phyloP scores from a whole-genome alignment of 2,329 filamentous ascomycete species.

The Raffaelea ambrosiae region DNA sequence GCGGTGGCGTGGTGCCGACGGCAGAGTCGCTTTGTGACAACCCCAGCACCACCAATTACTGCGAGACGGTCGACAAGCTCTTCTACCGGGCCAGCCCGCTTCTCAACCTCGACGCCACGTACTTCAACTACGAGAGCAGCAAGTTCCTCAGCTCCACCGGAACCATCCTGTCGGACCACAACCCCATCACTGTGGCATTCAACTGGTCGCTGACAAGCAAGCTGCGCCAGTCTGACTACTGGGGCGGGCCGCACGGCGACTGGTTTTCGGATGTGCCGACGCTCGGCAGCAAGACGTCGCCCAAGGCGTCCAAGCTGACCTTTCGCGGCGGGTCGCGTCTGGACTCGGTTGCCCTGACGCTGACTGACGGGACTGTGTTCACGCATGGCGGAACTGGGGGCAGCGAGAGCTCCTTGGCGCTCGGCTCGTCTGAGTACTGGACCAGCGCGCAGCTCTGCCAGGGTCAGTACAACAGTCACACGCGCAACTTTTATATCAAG shows the following conservation, averaged over 20 bases:
- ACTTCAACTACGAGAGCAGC: constrained; percentile 45
- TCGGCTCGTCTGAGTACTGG: constrained; percentile 40
- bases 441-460: constrained; percentile 39
- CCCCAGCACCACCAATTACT: constrained; percentile 42
- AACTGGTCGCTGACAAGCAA: constrained; percentile 28
- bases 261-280: constrained; percentile 48
- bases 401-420: constrained; percentile 27
- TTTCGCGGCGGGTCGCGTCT: constrained; percentile 40
- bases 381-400: constrained; percentile 48
- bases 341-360: constrained; percentile 38
- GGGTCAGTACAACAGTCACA: constrained; percentile 33
- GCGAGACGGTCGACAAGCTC: constrained; percentile 61
- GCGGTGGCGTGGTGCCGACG: constrained; percentile 35
- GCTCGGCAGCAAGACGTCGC: constrained; percentile 22
- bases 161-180: constrained; percentile 53
- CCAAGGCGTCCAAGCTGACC: constrained; percentile 28
- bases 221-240: constrained; percentile 35
- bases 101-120: constrained; percentile 35
- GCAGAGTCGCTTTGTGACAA: constrained; percentile 44
- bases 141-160: constrained; percentile 51
- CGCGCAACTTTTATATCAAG: constrained; percentile 47
- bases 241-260: constrained; percentile 37
- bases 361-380: constrained; percentile 39
- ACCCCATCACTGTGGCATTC: constrained; percentile 52
- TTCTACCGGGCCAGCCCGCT: constrained; percentile 47